These are phyloP conservation scores for Sanguinoderma infundibulare DNA, from an alignment of 1,284 basidiomycete species.

Conservation along the genomic window DNA sequence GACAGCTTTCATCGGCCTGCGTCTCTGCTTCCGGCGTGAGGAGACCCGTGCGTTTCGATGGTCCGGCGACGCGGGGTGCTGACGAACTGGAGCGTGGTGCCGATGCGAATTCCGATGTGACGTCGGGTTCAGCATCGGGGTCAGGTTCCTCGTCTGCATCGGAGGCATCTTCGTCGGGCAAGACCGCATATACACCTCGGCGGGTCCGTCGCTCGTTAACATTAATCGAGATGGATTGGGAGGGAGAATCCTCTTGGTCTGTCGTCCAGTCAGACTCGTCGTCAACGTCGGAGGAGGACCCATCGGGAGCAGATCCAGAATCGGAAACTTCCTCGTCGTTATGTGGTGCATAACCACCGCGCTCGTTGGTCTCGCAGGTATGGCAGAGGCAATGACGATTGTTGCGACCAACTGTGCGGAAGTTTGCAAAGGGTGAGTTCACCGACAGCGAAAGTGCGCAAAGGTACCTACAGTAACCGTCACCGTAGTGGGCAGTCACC, in stretches of 20 bases:
- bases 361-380: slow-evolving; percentile 80
- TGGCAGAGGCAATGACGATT: slow-evolving; percentile 90
- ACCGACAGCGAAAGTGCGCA: neutral
- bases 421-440: slow-evolving; percentile 1
- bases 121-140: slow-evolving; percentile 47
- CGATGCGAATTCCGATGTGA: slow-evolving; percentile 50
- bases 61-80: slow-evolving; percentile 24
- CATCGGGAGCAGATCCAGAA: slow-evolving; percentile 31
- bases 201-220: slow-evolving; percentile 77
- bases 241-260: slow-evolving; percentile 37
- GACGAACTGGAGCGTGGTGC: slow-evolving; percentile 35
- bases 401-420: slow-evolving; percentile 73
- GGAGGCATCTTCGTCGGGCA: slow-evolving; percentile 52
- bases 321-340: slow-evolving; percentile 53
- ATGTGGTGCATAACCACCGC: slow-evolving; percentile 76
- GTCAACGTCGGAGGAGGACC: slow-evolving; percentile 28
- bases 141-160: slow-evolving; percentile 51
- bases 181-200: slow-evolving; percentile 75
- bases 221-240: slow-evolving; percentile 38
- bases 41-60: slow-evolving; percentile 34
- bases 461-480: slow-evolving; percentile 74
- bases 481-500: slow-evolving; percentile 85
- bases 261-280: slow-evolving; percentile 41
- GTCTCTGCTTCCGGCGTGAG: slow-evolving; percentile 40
- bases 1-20: slow-evolving; percentile 20